Base-by-base conservation (phyloP, 352 stramenopile species). In the Pythium grandisporangium region DNA sequence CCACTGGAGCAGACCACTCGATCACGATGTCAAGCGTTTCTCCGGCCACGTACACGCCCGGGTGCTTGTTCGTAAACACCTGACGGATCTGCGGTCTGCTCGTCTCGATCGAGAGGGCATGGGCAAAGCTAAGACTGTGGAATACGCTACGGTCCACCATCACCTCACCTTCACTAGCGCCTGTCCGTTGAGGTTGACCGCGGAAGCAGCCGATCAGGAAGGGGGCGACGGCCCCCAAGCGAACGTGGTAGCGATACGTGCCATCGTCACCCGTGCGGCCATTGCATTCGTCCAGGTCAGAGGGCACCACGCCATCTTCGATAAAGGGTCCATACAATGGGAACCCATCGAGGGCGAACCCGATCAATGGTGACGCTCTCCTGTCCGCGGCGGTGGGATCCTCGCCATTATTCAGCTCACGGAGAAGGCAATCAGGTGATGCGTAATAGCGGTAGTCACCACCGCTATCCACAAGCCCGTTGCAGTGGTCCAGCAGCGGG, bases 361-460 rank as follows among this genome's bases (percentile, higher is more conserved):
- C 79, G 8, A 92, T 48, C 4, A 89, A 12, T 16, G 74, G 73
- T 2, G 74, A 87, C 0, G 63, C 63, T n/a, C n/a, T n/a, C n/a
- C n/a, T n/a, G n/a, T n/a, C n/a, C 7, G 58, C 47, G 8, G 52
- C 58, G 0, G 32, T 20, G 0, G 16, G 32, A 12, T 54, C 55
- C 30, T 27, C 21, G 1, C 53, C 57, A 19, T 61, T 61, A 2
- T 55, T 43, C 6, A 88, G 51, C 25, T 81, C 57, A 0, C 45
- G 33, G 1, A 88, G 58, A 6, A 91, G 37, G 38, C 74, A 91
- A 32, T 86, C 71, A 0, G 78, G 78, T 1, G 70, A 69, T 0
- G 47, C 76, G 30, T 87, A 83, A 51, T 84, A 91, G 8, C 71
- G 55, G 33, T 91, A 91, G n/a, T 84, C 60, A 3, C 74, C 72